Evolutionary conservation across 805 yeast species (phyloP).

Genomic region (Schizosaccharomyces lindneri): DNA sequence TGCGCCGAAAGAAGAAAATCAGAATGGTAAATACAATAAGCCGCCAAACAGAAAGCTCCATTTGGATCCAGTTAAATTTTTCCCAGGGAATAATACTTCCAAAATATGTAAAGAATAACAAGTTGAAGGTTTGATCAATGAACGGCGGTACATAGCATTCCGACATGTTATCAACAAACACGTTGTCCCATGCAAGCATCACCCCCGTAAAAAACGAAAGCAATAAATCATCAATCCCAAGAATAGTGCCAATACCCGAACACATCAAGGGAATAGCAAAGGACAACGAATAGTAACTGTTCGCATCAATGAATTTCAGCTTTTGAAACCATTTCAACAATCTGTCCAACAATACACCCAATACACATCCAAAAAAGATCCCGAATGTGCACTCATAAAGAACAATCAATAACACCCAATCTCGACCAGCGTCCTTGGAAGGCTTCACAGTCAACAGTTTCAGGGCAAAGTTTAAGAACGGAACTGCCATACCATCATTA

Average conservation of each 20-base stretch:
- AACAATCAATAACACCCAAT: slow-evolving; percentile 56
- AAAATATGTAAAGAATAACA: slow-evolving; percentile 68
- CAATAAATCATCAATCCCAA: slow-evolving; percentile 71
- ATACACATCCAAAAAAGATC: slow-evolving; percentile 38
- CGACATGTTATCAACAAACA: slow-evolving; percentile 63
- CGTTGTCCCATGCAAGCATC: slow-evolving; percentile 82
- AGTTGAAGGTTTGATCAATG: slow-evolving; percentile 60
- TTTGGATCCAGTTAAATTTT: slow-evolving; percentile 31
- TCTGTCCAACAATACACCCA: slow-evolving; percentile 49
- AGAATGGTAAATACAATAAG: slow-evolving; percentile 50
- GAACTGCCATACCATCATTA: slow-evolving; percentile 91
- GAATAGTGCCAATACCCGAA: slow-evolving; percentile 69
- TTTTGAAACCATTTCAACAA: slow-evolving; percentile 51
- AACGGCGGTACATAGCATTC: slow-evolving; percentile 73
- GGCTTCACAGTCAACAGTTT: slow-evolving; percentile 40
- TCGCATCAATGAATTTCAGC: slow-evolving; percentile 51
- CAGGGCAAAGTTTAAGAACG: slow-evolving; percentile 50
- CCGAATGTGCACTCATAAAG: slow-evolving; percentile 69
- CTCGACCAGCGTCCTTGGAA: slow-evolving; percentile 42
- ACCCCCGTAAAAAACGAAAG: slow-evolving; percentile 86
- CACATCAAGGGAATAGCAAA: slow-evolving; percentile 60
- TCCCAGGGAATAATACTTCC: slow-evolving; percentile 85
- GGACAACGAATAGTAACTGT: slow-evolving; percentile 65
- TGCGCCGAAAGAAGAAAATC: slow-evolving; percentile 47
- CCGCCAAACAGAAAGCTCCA: slow-evolving; percentile 61